Base-by-base conservation (phyloP, 176 grass and related monocot species). In the Hyparrhenia diplandra region DNA sequence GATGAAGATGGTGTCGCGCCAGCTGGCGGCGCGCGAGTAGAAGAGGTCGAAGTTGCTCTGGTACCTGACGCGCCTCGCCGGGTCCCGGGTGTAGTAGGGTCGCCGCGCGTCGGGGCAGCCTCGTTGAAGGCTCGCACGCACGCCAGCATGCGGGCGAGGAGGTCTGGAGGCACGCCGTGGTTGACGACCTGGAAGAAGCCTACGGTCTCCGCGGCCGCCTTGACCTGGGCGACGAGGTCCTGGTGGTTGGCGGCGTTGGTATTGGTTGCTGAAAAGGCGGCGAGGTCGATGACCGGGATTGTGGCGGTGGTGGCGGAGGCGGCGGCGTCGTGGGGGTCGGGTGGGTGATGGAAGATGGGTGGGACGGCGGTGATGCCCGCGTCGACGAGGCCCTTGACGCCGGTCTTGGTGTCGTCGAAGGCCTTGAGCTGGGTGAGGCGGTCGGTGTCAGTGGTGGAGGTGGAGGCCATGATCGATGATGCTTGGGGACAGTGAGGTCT, bases 161-260 rank as follows among this genome's bases (percentile, higher is more conserved):
- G 58, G 5, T 39, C 75, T 0, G 0, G 6, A 1, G 86, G 83
- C 18, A 94, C 60, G 63, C 83, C 83, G 36, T 94, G 86, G 49
- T 87, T 89, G 10, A 94, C 72, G 6, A 94, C 65, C 80, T 91
- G 80, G 69, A 94, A 94, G 75, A 94, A 89, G 5, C 88, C 92
- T 24, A 84, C 54, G 25, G 58, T 86, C 47, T 67, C 71, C 4
- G 89, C 63, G 0, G 89, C 84, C 23, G 13, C 35, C 64, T 46
- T 70, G 21, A 82, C 43, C 78, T 75, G 27, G 9, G 28, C 40
- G 1, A 78, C 73, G 16, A 69, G 82, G 18, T 24, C 35, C 32
- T 13, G n/a, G 28, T 9, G 52, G 52, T 54, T 18, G 20, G 16
- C 6, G 47, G 0, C 17, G 20, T 21, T 0, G 51, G 2, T 20